These are phyloP conservation scores for Immersiella caudata DNA, from an alignment of 495 filamentous ascomycete genomes.

Conservation along the genomic window DNA sequence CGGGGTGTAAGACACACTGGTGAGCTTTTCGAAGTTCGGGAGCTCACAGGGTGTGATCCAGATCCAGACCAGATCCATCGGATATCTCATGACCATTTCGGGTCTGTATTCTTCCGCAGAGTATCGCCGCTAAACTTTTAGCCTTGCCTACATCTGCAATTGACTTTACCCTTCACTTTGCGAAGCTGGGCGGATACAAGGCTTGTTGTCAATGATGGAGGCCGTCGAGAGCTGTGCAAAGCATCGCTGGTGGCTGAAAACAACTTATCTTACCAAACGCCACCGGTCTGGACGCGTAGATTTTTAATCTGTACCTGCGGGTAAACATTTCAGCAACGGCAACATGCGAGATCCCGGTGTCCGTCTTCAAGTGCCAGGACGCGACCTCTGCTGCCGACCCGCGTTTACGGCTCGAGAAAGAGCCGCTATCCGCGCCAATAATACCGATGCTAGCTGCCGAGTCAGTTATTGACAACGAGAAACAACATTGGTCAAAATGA, in stretches of 20 bases:
- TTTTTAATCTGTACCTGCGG: conserved; percentile 1
- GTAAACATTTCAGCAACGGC: neutral
- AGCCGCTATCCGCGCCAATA: neutral
- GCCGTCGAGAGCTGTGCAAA: too few relatives aligned
- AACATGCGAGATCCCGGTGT: neutral
- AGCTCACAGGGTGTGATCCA: too few relatives aligned
- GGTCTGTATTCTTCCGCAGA: neutral
- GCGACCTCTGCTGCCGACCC: neutral
- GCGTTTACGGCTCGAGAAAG: neutral
- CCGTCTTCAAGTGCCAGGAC: neutral
- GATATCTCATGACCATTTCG: neutral
- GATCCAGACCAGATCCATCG: neutral
- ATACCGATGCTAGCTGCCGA: neutral
- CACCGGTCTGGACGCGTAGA: neutral
- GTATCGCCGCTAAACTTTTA: neutral
- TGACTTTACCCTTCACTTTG: neutral
- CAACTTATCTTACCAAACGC: neutral
- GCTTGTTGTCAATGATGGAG: neutral
- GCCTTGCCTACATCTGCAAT: neutral
- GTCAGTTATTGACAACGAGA: neutral
- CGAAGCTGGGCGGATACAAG: neutral
- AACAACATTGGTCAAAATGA: neutral
- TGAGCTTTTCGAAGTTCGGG: too few relatives aligned
- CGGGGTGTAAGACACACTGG: too few relatives aligned
- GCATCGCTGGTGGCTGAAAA: too few relatives aligned